Base-by-base conservation (phyloP, 768 basidiomycete genomes). In the Stropharia rugosoannulata region DNA sequence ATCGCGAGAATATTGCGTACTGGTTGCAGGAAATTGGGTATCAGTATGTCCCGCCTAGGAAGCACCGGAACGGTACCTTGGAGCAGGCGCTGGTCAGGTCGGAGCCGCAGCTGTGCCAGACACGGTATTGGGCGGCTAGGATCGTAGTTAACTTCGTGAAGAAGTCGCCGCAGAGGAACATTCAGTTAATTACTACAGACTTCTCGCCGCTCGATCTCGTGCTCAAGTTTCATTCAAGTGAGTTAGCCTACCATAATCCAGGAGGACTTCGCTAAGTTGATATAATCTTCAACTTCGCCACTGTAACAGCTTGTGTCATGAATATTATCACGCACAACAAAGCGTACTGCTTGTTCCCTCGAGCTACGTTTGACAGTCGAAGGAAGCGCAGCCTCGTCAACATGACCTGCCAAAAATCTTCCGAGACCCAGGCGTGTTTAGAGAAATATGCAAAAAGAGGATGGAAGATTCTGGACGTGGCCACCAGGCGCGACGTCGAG, bases 221-320 rank as follows among this genome's bases (percentile, higher is more conserved):
- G n/a, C 51, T 82, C 1, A 60, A 61, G 6, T 82, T 81, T 51
- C 81, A 82, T 53, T 78, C 75, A 0, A 79, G 80, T 82, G 39
- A 25, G 78, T 61, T 18, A 10, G 22, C 22, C n/a, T n/a, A n/a
- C n/a, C 22, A 22, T 22, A 1, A 2, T 22, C 4, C 4, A 22
- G 22, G 22, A 22, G 22, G 22, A 22, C 29, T 40, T 16, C 16
- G n/a, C 19, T 4, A 29, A 4, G 27, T 5, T 45, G 5, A 4
- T 10, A 7, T 39, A 15, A 1, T 6, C 12, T n/a, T 43, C 10
- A n/a, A 32, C 19, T 27, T n/a, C 16, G 39, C 9, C 12, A 27
- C 16, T 46, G 2, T 13, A 12, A 13, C 36, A 62, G 61, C 58
- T 15, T 59, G 58, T 35, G 61, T 62, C 5, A 50, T 51, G 18